Percentiles rank a stretch among this genome's conserved stretches.
phyloP scores from a whole-genome alignment of 1,284 basidiomycete species.

The Bondarzewia mesenterica region DNA sequence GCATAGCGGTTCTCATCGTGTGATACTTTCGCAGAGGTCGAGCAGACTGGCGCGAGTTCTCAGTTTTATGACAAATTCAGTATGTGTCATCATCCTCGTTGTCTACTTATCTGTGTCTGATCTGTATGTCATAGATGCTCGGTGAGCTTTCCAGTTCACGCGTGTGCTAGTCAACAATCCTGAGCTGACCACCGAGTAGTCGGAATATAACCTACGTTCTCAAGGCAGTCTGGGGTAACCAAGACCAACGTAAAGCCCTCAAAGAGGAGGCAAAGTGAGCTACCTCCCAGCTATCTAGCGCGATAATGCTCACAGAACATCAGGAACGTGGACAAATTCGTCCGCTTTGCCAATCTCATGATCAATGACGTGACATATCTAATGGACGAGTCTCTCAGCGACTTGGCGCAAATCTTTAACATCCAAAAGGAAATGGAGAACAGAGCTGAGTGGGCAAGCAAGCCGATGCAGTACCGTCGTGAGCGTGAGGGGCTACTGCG shows the following conservation, averaged over 20 bases:
- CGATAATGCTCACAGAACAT: background rate
- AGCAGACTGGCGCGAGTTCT: constrained; percentile 93
- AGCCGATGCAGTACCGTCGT: constrained; percentile 66
- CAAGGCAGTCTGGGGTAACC: constrained; percentile 86
- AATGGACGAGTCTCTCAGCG: constrained; percentile 91
- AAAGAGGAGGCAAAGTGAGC: constrained; percentile 61
- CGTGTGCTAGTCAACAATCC: too few species aligned
- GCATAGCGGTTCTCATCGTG: background rate
- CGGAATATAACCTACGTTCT: constrained; percentile 82
- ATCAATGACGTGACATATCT: constrained; percentile 99
- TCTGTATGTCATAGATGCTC: constrained; percentile 38
- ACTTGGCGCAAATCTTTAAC: constrained; percentile 81
- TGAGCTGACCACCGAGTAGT: constrained; percentile 30
- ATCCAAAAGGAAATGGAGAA: constrained; percentile 85
- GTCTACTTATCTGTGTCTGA: background rate
- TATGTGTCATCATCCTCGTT: constrained; percentile 33
- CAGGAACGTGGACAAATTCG: constrained; percentile 85
- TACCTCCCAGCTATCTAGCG: constrained; percentile 1
- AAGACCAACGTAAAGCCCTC: constrained; percentile 78
- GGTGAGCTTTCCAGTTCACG: constrained; percentile 22
- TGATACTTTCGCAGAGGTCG: constrained; percentile 68
- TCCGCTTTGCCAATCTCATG: constrained; percentile 94
- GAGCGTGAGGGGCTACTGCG: constrained; percentile 81
- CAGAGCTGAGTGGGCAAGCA: constrained; percentile 56
- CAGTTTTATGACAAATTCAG: constrained; percentile 99